A percentile compares a stretch with the other conserved stretches of the same genome.
These are phyloP conservation scores for Trichoderma sp. DNA, from an alignment of 2,329 filamentous ascomycete species.

Conservation along the genomic window DNA sequence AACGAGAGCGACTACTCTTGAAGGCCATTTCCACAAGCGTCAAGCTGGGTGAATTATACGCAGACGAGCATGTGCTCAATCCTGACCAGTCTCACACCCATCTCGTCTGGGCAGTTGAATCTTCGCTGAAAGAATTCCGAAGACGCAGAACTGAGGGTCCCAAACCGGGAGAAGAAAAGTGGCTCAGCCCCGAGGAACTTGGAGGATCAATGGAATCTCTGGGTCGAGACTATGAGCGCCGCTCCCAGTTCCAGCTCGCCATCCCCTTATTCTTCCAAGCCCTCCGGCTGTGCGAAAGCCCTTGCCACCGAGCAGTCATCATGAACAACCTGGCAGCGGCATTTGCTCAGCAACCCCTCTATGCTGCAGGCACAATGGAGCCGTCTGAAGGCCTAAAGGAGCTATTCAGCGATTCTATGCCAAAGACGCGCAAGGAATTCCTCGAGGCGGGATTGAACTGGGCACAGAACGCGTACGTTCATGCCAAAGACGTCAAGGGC, in stretches of 20 bases:
- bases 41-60: conserved; percentile 84
- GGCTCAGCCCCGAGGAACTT: conserved; percentile 71
- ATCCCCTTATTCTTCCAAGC: conserved; percentile 87
- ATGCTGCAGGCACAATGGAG: conserved; percentile 37
- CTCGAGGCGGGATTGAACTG: conserved; percentile 74
- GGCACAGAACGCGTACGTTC: conserved; percentile 75
- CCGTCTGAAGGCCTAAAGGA: conserved; percentile 38
- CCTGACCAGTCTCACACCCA: conserved; percentile 71
- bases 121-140: conserved; percentile 73
- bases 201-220: conserved; percentile 77
- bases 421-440: conserved; percentile 60
- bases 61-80: conserved; percentile 74
- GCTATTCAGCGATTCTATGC: conserved; percentile 39
- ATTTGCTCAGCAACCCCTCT: conserved; percentile 68
- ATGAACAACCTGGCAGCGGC: conserved; percentile 84
- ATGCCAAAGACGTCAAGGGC: conserved; percentile 67
- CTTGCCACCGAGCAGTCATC: conserved; percentile 79
- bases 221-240: conserved; percentile 74
- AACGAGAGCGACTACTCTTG: conserved; percentile 69
- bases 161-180: conserved; percentile 70
- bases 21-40: conserved; percentile 77
- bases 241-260: conserved; percentile 77
- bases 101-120: conserved; percentile 81
- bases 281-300: conserved; percentile 65
- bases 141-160: conserved; percentile 68